phyloP scores from a whole-genome alignment of 768 basidiomycete species.

The Auriscalpium microsporum region DNA sequence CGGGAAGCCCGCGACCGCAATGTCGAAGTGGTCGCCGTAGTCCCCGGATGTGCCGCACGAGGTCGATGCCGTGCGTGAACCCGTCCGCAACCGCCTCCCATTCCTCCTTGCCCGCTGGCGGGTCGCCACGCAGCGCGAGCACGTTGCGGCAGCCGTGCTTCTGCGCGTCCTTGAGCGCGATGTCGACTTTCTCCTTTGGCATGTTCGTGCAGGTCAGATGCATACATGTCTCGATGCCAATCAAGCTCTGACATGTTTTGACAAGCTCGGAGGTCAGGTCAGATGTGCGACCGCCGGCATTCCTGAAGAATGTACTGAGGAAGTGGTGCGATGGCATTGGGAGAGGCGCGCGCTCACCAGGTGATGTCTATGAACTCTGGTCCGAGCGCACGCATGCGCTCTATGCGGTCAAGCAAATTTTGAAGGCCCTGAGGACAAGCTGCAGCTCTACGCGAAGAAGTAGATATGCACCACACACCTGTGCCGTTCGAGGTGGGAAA shows the following conservation, averaged over 20 bases:
- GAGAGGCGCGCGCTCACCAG: conserved; percentile 41
- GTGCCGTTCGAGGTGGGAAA: conserved; percentile 92
- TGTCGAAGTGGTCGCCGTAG: conserved; percentile 91
- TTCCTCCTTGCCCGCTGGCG: conserved; percentile 77
- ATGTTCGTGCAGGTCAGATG: conserved; percentile 98
- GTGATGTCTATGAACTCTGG: conserved; percentile 99
- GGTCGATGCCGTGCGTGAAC: conserved; percentile 85
- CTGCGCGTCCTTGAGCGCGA: conserved; percentile 89
- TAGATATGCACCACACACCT: conserved; percentile 38
- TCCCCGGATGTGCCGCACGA: conserved; percentile 79
- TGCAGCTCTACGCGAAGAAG: conserved; percentile 2
- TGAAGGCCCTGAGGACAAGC: conserved; percentile 59
- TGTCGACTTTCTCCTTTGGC: conserved; percentile 92
- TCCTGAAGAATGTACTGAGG: conserved; percentile 45
- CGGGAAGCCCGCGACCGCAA: conserved; percentile 91
- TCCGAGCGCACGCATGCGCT: conserved; percentile 90
- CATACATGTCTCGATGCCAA: conserved; percentile 97
- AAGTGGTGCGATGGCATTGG: not conserved
- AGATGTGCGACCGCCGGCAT: conserved; percentile 92
- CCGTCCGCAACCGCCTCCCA: conserved; percentile 93
- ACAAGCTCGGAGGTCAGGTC: conserved; percentile 92
- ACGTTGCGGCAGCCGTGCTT: conserved; percentile 84
- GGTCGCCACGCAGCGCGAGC: conserved; percentile 89
- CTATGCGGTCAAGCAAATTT: conserved; percentile 97
- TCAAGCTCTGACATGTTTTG: conserved; percentile 85